phyloP scores from a whole-genome alignment of 768 basidiomycete species.

The Mycena chlorophos region DNA sequence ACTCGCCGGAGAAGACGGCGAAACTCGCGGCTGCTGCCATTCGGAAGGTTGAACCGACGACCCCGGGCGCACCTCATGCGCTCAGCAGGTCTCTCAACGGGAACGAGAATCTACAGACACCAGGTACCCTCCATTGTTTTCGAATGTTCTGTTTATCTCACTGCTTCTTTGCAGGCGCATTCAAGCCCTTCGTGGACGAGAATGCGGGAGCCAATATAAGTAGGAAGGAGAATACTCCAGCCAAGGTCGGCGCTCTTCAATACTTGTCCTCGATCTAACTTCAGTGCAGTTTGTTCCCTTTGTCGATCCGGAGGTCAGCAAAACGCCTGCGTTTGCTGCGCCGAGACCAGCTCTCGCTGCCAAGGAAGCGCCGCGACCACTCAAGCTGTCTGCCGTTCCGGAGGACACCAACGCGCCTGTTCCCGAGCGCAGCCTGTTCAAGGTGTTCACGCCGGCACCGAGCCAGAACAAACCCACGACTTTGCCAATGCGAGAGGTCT shows the following conservation, averaged over 20 bases:
- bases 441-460: constrained; percentile 62
- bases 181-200: constrained; percentile 73
- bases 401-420: constrained; percentile 33
- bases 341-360: constrained; percentile 49
- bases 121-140: constrained; percentile 25
- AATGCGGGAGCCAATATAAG: constrained; percentile 37
- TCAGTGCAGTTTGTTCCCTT: constrained; percentile 63
- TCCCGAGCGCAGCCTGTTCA: constrained; percentile 41
- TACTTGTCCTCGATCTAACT: constrained; percentile 11
- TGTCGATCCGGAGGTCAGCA: constrained; percentile 53
- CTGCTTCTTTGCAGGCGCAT: constrained; percentile 37
- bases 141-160: constrained; percentile 12
- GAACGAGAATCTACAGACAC: constrained; percentile 43
- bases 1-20: constrained; percentile 79
- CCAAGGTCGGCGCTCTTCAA: constrained; percentile 39
- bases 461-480: constrained; percentile 34
- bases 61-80: constrained; percentile 40
- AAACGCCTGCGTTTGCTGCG: constrained; percentile 38
- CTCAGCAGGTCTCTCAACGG: constrained; percentile 32
- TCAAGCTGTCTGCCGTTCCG: constrained; percentile 34
- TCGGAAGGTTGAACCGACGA: constrained; percentile 67
- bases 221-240: constrained; percentile 45
- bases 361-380: constrained; percentile 47
- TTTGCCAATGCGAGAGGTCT: constrained; percentile 22
- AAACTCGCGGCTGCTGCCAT: constrained; percentile 58